Evolutionary conservation across 768 basidiomycete genomes (phyloP).

Genomic region (Cystobasidium onofrii): DNA sequence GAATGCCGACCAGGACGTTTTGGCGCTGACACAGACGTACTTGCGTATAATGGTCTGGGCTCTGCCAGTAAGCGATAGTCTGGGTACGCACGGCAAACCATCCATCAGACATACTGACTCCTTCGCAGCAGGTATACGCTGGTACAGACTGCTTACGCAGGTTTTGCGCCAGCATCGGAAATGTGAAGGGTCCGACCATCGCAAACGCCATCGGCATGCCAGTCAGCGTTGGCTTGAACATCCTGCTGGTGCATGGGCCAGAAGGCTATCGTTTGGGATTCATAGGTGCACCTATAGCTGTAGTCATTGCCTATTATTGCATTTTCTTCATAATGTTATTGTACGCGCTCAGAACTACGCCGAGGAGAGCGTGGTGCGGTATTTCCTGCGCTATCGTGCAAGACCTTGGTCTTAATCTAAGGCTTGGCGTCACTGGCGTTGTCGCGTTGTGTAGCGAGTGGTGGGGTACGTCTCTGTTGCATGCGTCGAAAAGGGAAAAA

Average conservation of each 20-base stretch:
- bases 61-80: neutral
- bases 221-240: neutral
- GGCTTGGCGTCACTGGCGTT: conserved; percentile 5
- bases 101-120: no score
- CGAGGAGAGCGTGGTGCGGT: neutral
- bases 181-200: neutral
- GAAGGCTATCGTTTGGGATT: conserved; percentile 1
- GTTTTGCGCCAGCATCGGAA: neutral
- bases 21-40: neutral
- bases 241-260: neutral
- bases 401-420: neutral
- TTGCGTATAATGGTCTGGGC: neutral
- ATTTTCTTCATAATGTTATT: neutral
- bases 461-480: neutral
- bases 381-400: neutral
- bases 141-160: neutral
- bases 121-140: neutral
- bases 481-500: neutral
- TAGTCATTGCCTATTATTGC: neutral
- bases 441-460: neutral
- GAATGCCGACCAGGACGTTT: neutral
- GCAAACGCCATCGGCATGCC: neutral
- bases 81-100: no score
- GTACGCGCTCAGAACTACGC: neutral
- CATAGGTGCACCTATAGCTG: conserved; percentile 15